These are phyloP conservation scores for Daphne laureola DNA, from an alignment of 441 rosid genomes.

Conservation along the genomic window DNA sequence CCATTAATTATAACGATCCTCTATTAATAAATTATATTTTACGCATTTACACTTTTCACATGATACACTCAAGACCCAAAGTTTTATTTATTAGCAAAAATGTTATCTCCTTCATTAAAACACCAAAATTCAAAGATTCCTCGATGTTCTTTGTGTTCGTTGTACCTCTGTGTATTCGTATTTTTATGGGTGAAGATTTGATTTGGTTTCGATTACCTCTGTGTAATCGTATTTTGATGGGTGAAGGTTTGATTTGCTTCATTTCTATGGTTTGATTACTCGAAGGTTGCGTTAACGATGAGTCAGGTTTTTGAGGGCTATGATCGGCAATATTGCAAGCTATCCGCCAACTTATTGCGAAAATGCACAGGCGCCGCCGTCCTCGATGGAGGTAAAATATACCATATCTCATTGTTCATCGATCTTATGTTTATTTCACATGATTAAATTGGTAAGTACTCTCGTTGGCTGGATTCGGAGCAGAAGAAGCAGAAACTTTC, in stretches of 20 bases:
- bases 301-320: conserved; percentile 24
- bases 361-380: conserved; percentile 16
- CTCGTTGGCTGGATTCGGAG: conserved; percentile 17
- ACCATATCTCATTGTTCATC: neutral
- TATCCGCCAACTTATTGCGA: conserved; percentile 18
- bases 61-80: too few relatives aligned
- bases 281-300: conserved; percentile 13
- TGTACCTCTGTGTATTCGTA: neutral
- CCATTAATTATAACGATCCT: too few relatives aligned
- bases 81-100: too few relatives aligned
- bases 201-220: neutral
- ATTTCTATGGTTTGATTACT: neutral
- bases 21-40: too few relatives aligned
- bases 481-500: conserved; percentile 28
- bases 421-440: neutral
- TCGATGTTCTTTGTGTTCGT: neutral
- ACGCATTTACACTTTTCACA: too few relatives aligned
- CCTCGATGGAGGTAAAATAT: conserved; percentile 19
- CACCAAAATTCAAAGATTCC: too few relatives aligned
- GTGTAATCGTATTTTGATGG: neutral
- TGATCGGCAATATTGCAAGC: conserved; percentile 20
- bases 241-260: neutral
- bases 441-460: neutral
- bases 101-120: too few relatives aligned
- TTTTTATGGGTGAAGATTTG: neutral